Evolutionary conservation across 176 grass and related monocot genomes (phyloP).

Genomic region (Phragmites australis): DNA sequence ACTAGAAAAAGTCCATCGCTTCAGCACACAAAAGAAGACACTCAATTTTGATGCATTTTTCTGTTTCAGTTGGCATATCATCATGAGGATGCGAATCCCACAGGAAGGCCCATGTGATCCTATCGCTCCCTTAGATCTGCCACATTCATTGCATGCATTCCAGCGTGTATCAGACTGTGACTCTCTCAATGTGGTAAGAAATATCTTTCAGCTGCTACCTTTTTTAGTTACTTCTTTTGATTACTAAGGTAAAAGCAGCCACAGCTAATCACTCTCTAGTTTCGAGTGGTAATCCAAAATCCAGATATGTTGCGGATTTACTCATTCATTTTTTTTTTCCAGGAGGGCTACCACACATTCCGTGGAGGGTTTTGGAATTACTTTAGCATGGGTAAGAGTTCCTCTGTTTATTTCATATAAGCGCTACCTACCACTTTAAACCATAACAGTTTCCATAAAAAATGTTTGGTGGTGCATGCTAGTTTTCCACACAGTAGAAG

Average conservation of each 20-base stretch:
- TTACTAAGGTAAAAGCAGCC: not conserved
- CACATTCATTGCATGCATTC: slow-evolving; percentile 91
- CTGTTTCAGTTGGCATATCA: slow-evolving; percentile 93
- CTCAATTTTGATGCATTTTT: slow-evolving; percentile 15
- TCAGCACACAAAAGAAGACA: not conserved
- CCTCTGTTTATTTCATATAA: slow-evolving; percentile 19
- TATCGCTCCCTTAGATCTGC: slow-evolving; percentile 89
- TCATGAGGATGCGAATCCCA: slow-evolving; percentile 84
- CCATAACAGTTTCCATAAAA: not conserved
- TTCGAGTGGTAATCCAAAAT: not conserved
- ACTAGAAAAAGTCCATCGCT: not conserved
- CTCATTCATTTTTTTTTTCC: slow-evolving; percentile 38
- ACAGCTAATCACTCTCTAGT: not conserved
- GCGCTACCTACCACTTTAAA: not conserved
- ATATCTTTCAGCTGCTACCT: slow-evolving; percentile 31
- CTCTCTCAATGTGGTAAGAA: slow-evolving; percentile 76
- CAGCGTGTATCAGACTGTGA: slow-evolving; percentile 75
- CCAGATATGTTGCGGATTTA: not conserved
- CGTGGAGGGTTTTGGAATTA: slow-evolving; percentile 98
- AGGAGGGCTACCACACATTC: slow-evolving; percentile 93
- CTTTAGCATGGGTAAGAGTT: slow-evolving; percentile 87
- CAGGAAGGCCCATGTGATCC: slow-evolving; percentile 74
- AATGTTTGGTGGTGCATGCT: not conserved
- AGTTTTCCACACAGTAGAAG: not conserved
- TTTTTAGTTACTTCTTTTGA: slow-evolving; percentile 16